phyloP scores from a whole-genome alignment of 2,329 filamentous ascomycete species.

The Calonectria naviculata region DNA sequence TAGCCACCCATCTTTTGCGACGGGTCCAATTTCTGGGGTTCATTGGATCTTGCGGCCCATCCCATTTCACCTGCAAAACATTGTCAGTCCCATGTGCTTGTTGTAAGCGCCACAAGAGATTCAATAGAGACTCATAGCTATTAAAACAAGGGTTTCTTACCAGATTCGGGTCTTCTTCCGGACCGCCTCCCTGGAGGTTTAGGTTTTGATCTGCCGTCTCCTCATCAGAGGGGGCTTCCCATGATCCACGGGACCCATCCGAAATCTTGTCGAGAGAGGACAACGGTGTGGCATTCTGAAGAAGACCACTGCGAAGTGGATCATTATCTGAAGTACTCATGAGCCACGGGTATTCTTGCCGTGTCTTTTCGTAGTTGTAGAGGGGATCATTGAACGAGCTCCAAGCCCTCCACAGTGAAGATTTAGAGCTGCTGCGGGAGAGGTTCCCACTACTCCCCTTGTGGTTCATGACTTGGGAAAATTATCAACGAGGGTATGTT shows the following conservation, averaged over 20 bases:
- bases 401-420: slow-evolving; percentile 44
- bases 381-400: slow-evolving; percentile 34
- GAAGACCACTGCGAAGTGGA: background rate
- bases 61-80: slow-evolving; percentile 52
- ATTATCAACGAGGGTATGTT: background rate
- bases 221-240: background rate
- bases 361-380: slow-evolving; percentile 42
- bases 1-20: slow-evolving; percentile 47
- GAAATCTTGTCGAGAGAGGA: background rate
- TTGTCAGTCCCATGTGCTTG: background rate
- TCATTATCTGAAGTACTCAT: background rate
- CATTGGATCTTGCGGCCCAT: slow-evolving; percentile 53
- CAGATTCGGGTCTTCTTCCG: background rate
- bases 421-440: slow-evolving; percentile 35
- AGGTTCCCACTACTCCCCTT: slow-evolving; percentile 21
- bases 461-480: background rate
- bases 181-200: background rate
- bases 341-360: slow-evolving; percentile 45
- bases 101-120: background rate
- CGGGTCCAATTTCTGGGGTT: slow-evolving; percentile 60
- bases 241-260: background rate
- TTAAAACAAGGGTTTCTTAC: background rate
- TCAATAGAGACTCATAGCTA: background rate
- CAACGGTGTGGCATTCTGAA: background rate
- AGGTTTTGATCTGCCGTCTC: background rate